These are phyloP conservation scores for Gymnopus androsaceus DNA, from an alignment of 1,284 basidiomycete genomes.

Conservation along the genomic window DNA sequence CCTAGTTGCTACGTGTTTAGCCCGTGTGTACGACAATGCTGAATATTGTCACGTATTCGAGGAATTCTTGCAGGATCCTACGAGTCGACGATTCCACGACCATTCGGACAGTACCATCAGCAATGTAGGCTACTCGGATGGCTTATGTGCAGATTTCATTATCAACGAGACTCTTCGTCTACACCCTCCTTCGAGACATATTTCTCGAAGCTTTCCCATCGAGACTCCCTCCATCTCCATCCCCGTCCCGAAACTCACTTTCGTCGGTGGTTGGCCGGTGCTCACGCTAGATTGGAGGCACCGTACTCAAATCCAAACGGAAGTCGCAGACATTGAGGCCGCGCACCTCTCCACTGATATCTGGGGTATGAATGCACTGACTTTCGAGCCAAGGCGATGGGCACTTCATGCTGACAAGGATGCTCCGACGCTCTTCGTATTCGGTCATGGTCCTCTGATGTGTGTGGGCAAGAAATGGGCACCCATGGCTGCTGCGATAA, in stretches of 20 bases:
- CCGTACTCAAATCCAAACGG: slow-evolving; percentile 14
- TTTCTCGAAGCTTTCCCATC: slow-evolving; percentile 28
- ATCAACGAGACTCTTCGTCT: slow-evolving; percentile 47
- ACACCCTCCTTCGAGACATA: slow-evolving; percentile 48
- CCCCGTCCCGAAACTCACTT: too few species aligned
- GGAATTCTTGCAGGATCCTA: slow-evolving; percentile 41
- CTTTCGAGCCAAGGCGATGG: slow-evolving; percentile 44
- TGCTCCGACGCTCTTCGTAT: slow-evolving; percentile 36
- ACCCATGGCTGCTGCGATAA: slow-evolving; percentile 46
- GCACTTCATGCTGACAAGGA: slow-evolving; percentile 27
- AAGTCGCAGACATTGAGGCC: slow-evolving; percentile 45
- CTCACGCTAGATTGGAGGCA: neutral
- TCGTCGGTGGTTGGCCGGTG: too few species aligned
- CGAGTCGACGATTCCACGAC: slow-evolving; percentile 37
- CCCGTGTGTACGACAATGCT: slow-evolving; percentile 34
- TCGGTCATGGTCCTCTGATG: slow-evolving; percentile 43
- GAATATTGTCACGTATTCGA: slow-evolving; percentile 33
- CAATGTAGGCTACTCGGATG: neutral
- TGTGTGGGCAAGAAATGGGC: slow-evolving; percentile 52
- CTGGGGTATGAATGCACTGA: slow-evolving; percentile 39
- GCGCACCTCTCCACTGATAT: slow-evolving; percentile 37
- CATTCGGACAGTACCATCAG: too few species aligned
- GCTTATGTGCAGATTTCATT: slow-evolving; percentile 21
- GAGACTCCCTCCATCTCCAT: slow-evolving; percentile 1
- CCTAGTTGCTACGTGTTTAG: slow-evolving; percentile 50